Percentiles rank a stretch among this genome's conserved stretches.
phyloP scores from a whole-genome alignment of 2,329 filamentous ascomycete species.

The Hirsutella rhossiliensis region DNA sequence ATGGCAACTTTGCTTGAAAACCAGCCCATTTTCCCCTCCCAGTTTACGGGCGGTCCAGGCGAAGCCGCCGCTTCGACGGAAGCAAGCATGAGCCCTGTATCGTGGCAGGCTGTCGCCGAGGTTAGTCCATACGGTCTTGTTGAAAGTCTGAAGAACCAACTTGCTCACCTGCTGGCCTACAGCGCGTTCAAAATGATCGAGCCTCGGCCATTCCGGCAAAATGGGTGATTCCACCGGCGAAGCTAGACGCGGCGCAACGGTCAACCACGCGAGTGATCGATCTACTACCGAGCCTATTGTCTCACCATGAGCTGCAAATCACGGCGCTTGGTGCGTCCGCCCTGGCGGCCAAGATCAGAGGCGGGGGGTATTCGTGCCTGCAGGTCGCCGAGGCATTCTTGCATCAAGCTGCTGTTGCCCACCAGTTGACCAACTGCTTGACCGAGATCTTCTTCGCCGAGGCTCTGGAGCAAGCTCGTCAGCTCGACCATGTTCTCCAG shows the following conservation, averaged over 20 bases:
- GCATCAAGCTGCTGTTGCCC: slow-evolving; percentile 15
- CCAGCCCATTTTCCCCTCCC: too few species aligned
- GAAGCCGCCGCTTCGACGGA: not conserved
- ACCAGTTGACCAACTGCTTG: slow-evolving; percentile 24
- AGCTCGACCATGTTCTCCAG: slow-evolving; percentile 25
- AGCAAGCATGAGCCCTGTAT: not conserved
- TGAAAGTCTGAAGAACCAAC: not conserved
- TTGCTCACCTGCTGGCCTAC: not conserved
- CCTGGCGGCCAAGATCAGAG: slow-evolving; percentile 7
- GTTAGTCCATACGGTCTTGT: not conserved
- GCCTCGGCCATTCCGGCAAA: slow-evolving; percentile 3
- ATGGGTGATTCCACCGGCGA: slow-evolving; percentile 5
- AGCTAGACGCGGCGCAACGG: slow-evolving; percentile 4
- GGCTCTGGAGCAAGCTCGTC: slow-evolving; percentile 29
- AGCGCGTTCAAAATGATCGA: slow-evolving; percentile 4
- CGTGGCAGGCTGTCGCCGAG: slow-evolving; percentile 5
- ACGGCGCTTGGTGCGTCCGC: slow-evolving; percentile 6
- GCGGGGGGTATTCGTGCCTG: slow-evolving; percentile 9
- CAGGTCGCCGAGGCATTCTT: slow-evolving; percentile 14
- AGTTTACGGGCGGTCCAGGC: too few species aligned
- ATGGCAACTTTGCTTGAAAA: too few species aligned
- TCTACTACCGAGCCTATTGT: slow-evolving; percentile 5
- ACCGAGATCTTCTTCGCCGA: slow-evolving; percentile 37
- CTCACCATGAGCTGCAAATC: slow-evolving; percentile 10
- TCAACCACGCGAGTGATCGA: slow-evolving; percentile 5